Percentiles rank a stretch among this genome's conserved stretches.
Conservation (phyloP, 2,329 filamentous ascomycete genomes). For the Dryadomyces quercivorus region DNA sequence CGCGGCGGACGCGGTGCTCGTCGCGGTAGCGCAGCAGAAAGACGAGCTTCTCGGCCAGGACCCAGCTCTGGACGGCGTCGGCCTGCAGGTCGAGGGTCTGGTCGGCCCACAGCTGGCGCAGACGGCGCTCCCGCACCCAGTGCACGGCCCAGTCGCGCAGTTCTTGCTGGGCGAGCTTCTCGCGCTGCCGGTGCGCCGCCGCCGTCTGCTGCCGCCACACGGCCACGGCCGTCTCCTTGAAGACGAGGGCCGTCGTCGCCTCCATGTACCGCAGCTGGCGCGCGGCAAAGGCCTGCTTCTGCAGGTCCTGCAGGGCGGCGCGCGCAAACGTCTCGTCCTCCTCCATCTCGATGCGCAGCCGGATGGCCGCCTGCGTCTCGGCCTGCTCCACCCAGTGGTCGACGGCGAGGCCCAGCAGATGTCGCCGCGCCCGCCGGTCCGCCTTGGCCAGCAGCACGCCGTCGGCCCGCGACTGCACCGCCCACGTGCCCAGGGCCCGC, state of each 20-base stretch:
- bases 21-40: constrained; percentile 15
- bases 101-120: constrained; percentile 12
- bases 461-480: neutral
- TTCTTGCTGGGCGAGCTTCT: neutral
- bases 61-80: constrained; percentile 16
- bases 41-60: constrained; percentile 16
- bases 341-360: constrained; percentile 7
- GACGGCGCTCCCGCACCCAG: constrained; percentile 17
- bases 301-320: constrained; percentile 10
- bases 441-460: neutral
- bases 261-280: constrained; percentile 3
- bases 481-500: neutral
- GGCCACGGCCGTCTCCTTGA: neutral
- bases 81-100: constrained; percentile 10
- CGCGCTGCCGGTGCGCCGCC: neutral
- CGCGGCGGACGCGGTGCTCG: constrained; percentile 7
- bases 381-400: constrained; percentile 7
- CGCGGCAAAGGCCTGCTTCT: constrained; percentile 1
- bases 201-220: neutral
- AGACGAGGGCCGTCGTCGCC: neutral
- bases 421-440: neutral
- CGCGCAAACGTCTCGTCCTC: constrained; percentile 4
- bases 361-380: neutral
- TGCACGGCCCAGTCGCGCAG: constrained; percentile 10
- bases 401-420: neutral